A percentile compares a stretch with the other conserved stretches of the same genome.
Conservation (phyloP, 208 protist genomes). For the Wallacemonas sp. region DNA sequence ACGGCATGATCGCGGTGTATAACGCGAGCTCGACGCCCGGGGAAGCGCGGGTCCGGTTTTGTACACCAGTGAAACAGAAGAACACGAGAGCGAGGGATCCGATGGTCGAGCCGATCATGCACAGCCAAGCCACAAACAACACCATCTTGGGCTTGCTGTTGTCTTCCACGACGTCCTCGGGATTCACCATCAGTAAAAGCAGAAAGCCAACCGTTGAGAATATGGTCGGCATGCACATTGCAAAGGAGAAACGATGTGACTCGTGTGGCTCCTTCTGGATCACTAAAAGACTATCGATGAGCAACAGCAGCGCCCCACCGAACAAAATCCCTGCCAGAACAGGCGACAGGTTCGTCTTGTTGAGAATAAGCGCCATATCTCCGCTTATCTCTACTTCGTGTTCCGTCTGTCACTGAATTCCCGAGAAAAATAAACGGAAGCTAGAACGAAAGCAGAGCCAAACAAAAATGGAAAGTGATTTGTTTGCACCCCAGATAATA, state of each 20-base stretch:
- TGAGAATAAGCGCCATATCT: conserved; percentile 5
- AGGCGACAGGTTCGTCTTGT: conserved; percentile 21
- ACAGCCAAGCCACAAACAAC: conserved; percentile 73
- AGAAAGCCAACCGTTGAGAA: conserved; percentile 70
- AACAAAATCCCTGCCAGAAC: conserved; percentile 55
- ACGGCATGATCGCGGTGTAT: conserved; percentile 59
- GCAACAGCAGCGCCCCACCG: conserved; percentile 48
- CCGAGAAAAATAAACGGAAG: no score
- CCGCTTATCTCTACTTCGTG: no score
- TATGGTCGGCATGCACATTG: conserved; percentile 58
- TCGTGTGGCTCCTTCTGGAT: conserved; percentile 38
- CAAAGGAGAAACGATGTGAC: conserved; percentile 48
- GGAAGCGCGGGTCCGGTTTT: conserved; percentile 32
- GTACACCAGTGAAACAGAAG: conserved; percentile 46
- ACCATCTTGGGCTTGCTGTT: conserved; percentile 50
- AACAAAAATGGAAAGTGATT: no score
- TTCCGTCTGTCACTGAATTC: no score
- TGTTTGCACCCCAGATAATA: no score
- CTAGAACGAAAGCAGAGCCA: no score
- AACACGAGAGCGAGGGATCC: conserved; percentile 51
- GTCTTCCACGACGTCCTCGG: conserved; percentile 57
- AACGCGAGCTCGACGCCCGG: conserved; percentile 64
- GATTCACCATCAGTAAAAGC: conserved; percentile 57
- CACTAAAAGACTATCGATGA: conserved; percentile 59
- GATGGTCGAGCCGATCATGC: conserved; percentile 62